These are phyloP conservation scores for Roridomyces roridus DNA, from an alignment of 768 basidiomycete species.

Conservation along the genomic window DNA sequence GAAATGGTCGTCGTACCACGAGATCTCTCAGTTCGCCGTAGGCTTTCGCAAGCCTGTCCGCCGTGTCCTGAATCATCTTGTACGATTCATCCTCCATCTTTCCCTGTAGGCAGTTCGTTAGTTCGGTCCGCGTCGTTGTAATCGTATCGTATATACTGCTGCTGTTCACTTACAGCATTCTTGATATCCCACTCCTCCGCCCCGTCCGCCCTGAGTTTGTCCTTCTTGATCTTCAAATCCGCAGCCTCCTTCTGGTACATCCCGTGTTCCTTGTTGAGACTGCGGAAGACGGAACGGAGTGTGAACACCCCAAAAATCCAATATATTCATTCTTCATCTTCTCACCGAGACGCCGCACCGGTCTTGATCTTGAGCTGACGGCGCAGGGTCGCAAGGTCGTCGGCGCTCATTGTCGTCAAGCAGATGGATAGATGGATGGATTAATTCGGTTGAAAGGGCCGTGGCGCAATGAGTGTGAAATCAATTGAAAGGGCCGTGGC, in stretches of 20 bases:
- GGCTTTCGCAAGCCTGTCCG: conserved; percentile 64
- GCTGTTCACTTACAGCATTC: conserved; percentile 62
- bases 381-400: conserved; percentile 52
- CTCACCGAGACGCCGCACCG: conserved; percentile 69
- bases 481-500: not conserved
- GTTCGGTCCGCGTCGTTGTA: not conserved
- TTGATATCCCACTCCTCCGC: conserved; percentile 81
- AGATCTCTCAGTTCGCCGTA: conserved; percentile 68
- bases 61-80: conserved; percentile 80
- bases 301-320: conserved; percentile 18
- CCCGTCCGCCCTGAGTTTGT: conserved; percentile 62
- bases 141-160: conserved; percentile 1
- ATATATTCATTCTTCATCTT: conserved; percentile 8
- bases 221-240: conserved; percentile 62
- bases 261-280: conserved; percentile 71
- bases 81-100: conserved; percentile 74
- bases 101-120: too few relatives aligned
- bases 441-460: not conserved
- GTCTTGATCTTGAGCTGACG: conserved; percentile 83
- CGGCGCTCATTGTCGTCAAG: conserved; percentile 47
- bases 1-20: conserved; percentile 58
- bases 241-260: conserved; percentile 72
- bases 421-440: not conserved
- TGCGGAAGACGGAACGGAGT: conserved; percentile 31
- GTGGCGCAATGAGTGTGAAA: too few relatives aligned